phyloP scores from a whole-genome alignment of 139 green algal species.

The Penium margaritaceum region DNA sequence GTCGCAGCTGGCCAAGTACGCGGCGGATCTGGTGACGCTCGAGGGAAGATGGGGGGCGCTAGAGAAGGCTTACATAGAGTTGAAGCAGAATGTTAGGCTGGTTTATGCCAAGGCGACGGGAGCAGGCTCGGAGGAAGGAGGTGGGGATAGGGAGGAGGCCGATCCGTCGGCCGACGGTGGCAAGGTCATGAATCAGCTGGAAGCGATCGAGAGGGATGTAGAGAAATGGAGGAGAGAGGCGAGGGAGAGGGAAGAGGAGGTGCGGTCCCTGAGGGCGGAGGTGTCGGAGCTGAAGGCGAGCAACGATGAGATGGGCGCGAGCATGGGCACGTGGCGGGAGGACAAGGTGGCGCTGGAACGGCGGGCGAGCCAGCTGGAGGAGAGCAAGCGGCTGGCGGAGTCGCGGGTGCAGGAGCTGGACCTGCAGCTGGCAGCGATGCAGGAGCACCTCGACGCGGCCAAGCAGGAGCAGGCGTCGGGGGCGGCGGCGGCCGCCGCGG shows the following conservation, averaged over 20 bases:
- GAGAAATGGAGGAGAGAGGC: neutral
- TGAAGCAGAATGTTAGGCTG: too few relatives aligned
- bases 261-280: neutral
- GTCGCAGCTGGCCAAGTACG: neutral
- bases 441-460: slow-evolving; percentile 22
- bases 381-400: slow-evolving; percentile 3
- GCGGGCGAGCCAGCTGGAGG: slow-evolving; percentile 1
- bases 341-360: slow-evolving; percentile 7
- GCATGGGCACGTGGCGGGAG: neutral
- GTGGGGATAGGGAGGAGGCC: slow-evolving; percentile 11
- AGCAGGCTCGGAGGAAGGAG: neutral
- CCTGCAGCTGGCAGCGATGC: slow-evolving; percentile 24
- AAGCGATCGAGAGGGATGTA: neutral
- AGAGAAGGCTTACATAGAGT: neutral
- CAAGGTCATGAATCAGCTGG: neutral
- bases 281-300: neutral
- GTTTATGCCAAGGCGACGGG: too few relatives aligned
- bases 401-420: slow-evolving; percentile 31
- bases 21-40: neutral
- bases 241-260: slow-evolving; percentile 3
- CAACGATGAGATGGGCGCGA: slow-evolving; percentile 10
- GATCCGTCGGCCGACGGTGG: slow-evolving; percentile 1
- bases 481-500: neutral
- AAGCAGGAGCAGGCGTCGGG: neutral
- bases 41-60: neutral